Evolutionary conservation across 139 green algal genomes (phyloP), one percentile per base, ranked within the genome.

Genomic region (Trebouxia sp.): DNA sequence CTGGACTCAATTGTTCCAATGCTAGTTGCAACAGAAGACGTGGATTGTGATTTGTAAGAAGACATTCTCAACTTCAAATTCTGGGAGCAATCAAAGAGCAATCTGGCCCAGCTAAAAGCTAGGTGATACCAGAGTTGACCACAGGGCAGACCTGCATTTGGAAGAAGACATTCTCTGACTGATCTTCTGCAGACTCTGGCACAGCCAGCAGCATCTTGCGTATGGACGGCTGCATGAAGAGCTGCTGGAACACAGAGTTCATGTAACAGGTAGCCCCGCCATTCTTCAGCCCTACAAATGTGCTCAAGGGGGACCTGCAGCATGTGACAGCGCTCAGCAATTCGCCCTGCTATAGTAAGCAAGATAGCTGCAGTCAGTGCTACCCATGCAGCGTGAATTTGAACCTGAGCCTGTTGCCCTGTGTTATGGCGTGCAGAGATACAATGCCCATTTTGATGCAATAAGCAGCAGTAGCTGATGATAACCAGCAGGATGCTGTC

Each of bases 261-360:
- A 98, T 98, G 89, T 98, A 98, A 88, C 95, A 98, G 5, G 94
- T 98, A 17, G 94, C 96, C 24, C 91, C 95, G 22, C 83, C 91
- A 80, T 97, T 97, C 48, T 87, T 84, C 17, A 97, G 82, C 0
- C 93, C 93, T 76, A 78, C 74, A 55, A 48, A 72, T 24, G 35
- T 24, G 12, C 7, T 48, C 51, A 80, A 39, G 15, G 30, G 47
- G 15, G 43, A 28, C 24, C 74, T 80, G 47, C 47, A 65, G 11
- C n/a, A n/a, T n/a, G n/a, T n/a, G n/a, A n/a, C n/a, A n/a, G n/a
- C n/a, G n/a, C n/a, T n/a, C n/a, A n/a, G n/a, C n/a, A n/a, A n/a
- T n/a, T n/a, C n/a, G n/a, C n/a, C n/a, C n/a, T n/a, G n/a, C n/a
- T n/a, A n/a, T n/a, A n/a, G n/a, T n/a, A n/a, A n/a, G n/a, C n/a